Base-by-base conservation (phyloP, 257 asterid genomes). In the Jasminum sambac region DNA sequence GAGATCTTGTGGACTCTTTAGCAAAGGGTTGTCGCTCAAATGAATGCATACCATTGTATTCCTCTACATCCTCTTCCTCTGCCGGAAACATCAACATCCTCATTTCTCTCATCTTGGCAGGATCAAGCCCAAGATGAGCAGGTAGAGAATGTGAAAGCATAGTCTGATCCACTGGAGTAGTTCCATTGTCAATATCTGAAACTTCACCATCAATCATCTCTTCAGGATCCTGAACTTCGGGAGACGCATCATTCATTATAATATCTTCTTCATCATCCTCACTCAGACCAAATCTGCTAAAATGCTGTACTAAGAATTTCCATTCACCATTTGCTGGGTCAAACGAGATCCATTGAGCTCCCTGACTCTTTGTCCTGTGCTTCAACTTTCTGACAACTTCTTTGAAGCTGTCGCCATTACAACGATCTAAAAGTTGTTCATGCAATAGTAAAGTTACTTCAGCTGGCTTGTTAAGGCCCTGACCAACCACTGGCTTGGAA, bases 121-220 rank as follows among this genome's bases (percentile, higher is more conserved):
- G 98, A 82, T 89, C 96, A 57, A 94, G 97, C 78, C 98, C 91
- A 65, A 95, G 96, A 82, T 89, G 97, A 64, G 96, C 93, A 30
- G 99, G 99, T 80, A 91, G 96, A 72, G 99, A 95, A 83, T 91
- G 98, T 46, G 97, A 83, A 70, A 95, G 92, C 24, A 72, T 79
- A 67, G 88, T 74, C 69, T 80, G 72, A 59, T 88, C 86, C 57
- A 68, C 81, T 16, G 81, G 64, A 70, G 74, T 79, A 72, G 76
- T 67, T 73, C 75, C 90, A 66, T 85, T 90, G 74, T 85, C 92
- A 70, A 80, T 72, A 76, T 88, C 95, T 19, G 88, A 84, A 76
- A 52, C 58, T 40, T 88, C 97, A 63, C 80, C 80, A 37, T 78
- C 79, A 55, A 78, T 76, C 84, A 84, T 78, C 73, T 84, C 84